A percentile compares a stretch with the other conserved stretches of the same genome.
These are phyloP conservation scores for Gracilaria caudata DNA, from an alignment of 23 red algal genomes.

Conservation along the genomic window DNA sequence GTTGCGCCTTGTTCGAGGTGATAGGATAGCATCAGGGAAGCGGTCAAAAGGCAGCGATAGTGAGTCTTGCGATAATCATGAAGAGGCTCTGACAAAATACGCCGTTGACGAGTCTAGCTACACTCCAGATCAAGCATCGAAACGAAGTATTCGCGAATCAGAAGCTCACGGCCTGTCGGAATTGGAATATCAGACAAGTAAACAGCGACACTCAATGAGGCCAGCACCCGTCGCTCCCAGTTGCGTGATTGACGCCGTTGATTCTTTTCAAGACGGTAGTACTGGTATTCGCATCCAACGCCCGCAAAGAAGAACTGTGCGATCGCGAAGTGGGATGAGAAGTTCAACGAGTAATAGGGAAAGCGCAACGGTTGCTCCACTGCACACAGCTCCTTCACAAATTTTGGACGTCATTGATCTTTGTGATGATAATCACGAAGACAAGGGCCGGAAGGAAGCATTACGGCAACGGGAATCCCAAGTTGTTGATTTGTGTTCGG, in stretches of 20 bases:
- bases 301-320: not conserved
- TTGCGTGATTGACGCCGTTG: not conserved
- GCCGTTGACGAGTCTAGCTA: not conserved
- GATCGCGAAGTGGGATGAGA: not conserved
- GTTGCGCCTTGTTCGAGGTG: slow-evolving; percentile 12
- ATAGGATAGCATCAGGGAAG: not conserved
- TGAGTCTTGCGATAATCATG: not conserved
- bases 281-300: not conserved
- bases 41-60: not conserved
- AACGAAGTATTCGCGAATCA: not conserved
- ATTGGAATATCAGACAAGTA: not conserved
- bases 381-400: not conserved
- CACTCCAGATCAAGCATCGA: not conserved
- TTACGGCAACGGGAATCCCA: not conserved
- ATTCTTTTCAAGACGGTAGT: not conserved
- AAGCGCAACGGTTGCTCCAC: not conserved
- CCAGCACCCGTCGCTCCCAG: not conserved
- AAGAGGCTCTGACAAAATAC: not conserved
- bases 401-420: slow-evolving; percentile 4
- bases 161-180: not conserved
- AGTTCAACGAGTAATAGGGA: not conserved
- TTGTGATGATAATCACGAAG: not conserved
- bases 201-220: not conserved
- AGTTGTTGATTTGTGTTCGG: slow-evolving; percentile 12
- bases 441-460: not conserved